Evolutionary conservation across 2,329 filamentous ascomycete genomes (phyloP).

Genomic region (Neurospora sp.): DNA sequence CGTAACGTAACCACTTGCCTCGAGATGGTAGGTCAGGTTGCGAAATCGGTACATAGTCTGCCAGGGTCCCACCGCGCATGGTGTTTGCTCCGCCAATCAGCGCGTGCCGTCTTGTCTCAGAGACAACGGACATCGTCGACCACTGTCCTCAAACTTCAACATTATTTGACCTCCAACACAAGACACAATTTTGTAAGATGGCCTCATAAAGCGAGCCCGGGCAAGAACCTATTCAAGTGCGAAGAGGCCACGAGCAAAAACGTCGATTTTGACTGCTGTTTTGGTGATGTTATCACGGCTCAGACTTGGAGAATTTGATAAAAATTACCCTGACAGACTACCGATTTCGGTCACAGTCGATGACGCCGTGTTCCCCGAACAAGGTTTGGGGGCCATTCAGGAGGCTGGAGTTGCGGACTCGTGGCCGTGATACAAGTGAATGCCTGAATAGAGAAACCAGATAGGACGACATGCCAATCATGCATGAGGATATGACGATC

Average conservation of each 20-base stretch:
- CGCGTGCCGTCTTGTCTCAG: not conserved
- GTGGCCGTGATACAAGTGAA: not conserved
- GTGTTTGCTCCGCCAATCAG: not conserved
- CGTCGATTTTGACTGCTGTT: not conserved
- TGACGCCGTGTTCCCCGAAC: not conserved
- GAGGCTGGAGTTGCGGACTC: not conserved
- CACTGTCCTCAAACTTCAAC: too few relatives aligned
- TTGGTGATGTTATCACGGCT: not conserved
- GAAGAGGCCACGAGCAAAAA: not conserved
- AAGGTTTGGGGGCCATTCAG: not conserved
- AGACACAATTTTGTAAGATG: not conserved
- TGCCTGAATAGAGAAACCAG: not conserved
- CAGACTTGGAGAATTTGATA: not conserved
- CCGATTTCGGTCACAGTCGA: not conserved
- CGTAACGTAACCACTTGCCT: not conserved
- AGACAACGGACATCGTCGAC: too few relatives aligned
- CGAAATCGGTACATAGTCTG: not conserved
- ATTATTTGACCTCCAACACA: not conserved
- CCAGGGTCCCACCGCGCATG: not conserved
- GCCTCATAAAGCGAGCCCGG: not conserved
- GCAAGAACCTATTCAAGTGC: not conserved
- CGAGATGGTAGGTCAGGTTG: not conserved
- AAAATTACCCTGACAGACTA: not conserved
- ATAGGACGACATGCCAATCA: not conserved
- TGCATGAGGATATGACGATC: not conserved